Base-by-base conservation (phyloP, 495 filamentous ascomycete genomes). In the Trichoderma parareesei region DNA sequence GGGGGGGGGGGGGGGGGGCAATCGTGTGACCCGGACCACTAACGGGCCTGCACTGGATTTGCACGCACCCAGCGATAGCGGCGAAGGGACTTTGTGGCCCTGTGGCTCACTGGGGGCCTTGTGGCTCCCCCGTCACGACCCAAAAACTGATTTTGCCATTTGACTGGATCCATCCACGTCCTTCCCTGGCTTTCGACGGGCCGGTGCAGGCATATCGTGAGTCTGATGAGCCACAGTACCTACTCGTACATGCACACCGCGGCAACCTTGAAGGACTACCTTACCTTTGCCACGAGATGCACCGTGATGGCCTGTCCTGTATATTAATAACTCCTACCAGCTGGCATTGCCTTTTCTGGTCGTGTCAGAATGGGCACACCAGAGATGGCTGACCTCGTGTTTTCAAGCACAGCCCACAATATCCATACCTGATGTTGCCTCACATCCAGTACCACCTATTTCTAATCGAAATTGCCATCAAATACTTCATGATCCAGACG, bases 121-220 rank as follows among this genome's bases (percentile, higher is more conserved):
- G 27, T 27, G 27, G 27, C 27, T 27, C 27, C 27, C 3, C 1
- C 16, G 10, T 57, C 27, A 57, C 53, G 53, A 10, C 33, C 53
- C 53, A 16, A 38, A 27, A 27, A 27, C 27, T 27, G 27, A 27
- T 27, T 27, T 27, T 27, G 27, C 27, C 27, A 27, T 27, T 27
- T 57, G 53, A 57, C 53, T 57, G 53, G 35, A 9, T 20, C 53
- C 53, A 55, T 55, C 48, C 48, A 57, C 37, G 53, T 16, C 53
- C 14, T 57, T 57, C 53, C 6, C 53, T 57, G 27, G 9, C 9
- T 27, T 57, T 57, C 53, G 53, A 35, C 33, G 53, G 9, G 27
- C 13, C 9, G 9, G 14, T 10, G 27, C 27, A 57, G 20, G 18
- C 16, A 20, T 49, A 18, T 8, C 46, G 14, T 11, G 46, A 18